Evolutionary conservation across 768 basidiomycete genomes (phyloP).

Genomic region (Leccinum barrowsii): DNA sequence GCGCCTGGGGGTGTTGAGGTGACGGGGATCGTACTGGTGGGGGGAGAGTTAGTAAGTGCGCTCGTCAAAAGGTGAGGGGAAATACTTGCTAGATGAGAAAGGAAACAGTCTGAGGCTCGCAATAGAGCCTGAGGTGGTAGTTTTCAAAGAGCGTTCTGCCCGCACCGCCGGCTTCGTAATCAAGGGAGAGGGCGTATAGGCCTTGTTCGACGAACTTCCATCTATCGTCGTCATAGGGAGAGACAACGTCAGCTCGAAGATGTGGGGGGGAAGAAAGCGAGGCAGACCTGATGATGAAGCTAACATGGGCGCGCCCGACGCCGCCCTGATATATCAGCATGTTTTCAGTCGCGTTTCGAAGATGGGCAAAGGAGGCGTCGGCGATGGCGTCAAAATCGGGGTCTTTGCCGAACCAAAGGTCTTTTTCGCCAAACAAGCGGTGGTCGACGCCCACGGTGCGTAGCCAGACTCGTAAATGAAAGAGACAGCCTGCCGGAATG

Average conservation of each 20-base stretch:
- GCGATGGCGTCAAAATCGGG: conserved; percentile 58
- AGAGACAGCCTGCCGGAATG: conserved; percentile 51
- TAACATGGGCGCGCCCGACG: conserved; percentile 55
- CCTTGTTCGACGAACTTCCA: conserved; percentile 46
- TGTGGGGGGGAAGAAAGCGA: neutral
- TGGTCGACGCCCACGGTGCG: conserved; percentile 56
- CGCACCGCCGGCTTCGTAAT: conserved; percentile 63
- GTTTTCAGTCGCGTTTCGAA: conserved; percentile 41
- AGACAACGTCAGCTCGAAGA: neutral
- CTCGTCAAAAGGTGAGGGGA: no score
- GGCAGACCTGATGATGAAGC: conserved; percentile 49
- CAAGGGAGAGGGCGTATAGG: conserved; percentile 53
- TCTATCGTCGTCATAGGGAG: conserved; percentile 29
- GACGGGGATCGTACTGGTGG: conserved; percentile 49
- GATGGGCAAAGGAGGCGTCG: conserved; percentile 53
- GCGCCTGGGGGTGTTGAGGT: conserved; percentile 52
- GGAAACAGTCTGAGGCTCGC: conserved; percentile 48
- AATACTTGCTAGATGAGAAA: conserved; percentile 68
- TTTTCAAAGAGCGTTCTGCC: conserved; percentile 54
- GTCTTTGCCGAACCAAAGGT: conserved; percentile 64
- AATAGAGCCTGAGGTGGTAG: conserved; percentile 48
- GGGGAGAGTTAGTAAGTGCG: neutral
- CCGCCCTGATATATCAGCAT: conserved; percentile 52
- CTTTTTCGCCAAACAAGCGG: conserved; percentile 59
- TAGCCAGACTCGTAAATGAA: conserved; percentile 63